Evolutionary conservation across 2,329 filamentous ascomycete species (phyloP).

Genomic region (Coleophoma cylindrospora): DNA sequence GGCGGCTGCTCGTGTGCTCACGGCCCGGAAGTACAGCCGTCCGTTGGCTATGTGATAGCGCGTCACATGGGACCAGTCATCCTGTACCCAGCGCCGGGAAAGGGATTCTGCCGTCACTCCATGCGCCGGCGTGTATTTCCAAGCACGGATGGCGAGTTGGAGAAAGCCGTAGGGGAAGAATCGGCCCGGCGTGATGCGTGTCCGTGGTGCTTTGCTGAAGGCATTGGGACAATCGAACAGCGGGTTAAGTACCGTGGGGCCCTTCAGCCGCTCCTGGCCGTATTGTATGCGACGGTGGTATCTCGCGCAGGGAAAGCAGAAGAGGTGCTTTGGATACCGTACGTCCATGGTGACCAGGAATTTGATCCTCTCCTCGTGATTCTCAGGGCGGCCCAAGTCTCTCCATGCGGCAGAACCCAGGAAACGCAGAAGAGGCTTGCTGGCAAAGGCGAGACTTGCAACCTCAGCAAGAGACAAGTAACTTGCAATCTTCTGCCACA

Average conservation of each 20-base stretch:
- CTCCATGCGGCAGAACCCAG: conserved; percentile 35
- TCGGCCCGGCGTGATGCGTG: conserved; percentile 47
- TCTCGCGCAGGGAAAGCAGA: conserved; percentile 51
- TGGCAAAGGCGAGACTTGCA: conserved; percentile 43
- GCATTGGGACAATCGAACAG: conserved; percentile 50
- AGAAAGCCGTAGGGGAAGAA: conserved; percentile 53
- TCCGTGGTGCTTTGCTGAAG: conserved; percentile 41
- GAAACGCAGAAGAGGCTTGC: conserved; percentile 37
- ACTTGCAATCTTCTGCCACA: conserved; percentile 40
- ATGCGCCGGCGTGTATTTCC: conserved; percentile 39
- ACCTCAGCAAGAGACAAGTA: conserved; percentile 38
- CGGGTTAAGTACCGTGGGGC: conserved; percentile 48
- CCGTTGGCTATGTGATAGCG: conserved; percentile 48
- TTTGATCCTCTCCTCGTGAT: conserved; percentile 38
- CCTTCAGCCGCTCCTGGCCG: conserved; percentile 47
- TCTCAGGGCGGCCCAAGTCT: conserved; percentile 33
- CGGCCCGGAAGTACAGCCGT: conserved; percentile 52
- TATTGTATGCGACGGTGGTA: conserved; percentile 49
- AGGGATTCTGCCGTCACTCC: conserved; percentile 42
- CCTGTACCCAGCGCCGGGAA: conserved; percentile 42
- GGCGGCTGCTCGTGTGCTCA: conserved; percentile 46
- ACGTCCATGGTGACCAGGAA: conserved; percentile 48
- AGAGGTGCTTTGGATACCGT: conserved; percentile 46
- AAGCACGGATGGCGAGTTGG: conserved; percentile 47
- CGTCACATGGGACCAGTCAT: conserved; percentile 48